Base-by-base conservation (phyloP, 305 asterid species). In the Fraxinus ornus region DNA sequence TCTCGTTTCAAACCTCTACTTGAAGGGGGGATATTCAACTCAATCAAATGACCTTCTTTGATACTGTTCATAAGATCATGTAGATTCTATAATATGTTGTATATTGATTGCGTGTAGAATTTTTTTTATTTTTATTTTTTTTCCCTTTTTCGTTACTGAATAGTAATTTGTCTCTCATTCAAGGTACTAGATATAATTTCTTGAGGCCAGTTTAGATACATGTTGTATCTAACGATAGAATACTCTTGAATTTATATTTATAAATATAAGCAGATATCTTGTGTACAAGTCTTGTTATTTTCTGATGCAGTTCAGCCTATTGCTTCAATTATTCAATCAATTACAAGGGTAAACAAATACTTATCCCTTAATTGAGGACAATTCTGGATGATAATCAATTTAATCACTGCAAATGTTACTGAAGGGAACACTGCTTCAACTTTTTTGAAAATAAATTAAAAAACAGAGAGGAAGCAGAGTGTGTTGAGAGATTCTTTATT, bases 1-100 rank as follows among this genome's bases (percentile, higher is more conserved):
- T 88, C 89, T 83, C 91, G 79, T 66, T 22, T 91, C 64, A 85
- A 86, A 75, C 79, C 94, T 52, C 84, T 77, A 24, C 83, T 85
- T 72, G 77, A 80, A 39, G 32, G 36, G 37, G 75, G 41, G 10
- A 73, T 57, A 47, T 13, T 47, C 30, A 37, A 62, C 32, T 39
- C 36, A n/a, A n/a, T 72, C 75, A 30, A 62, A 37, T 28, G 37
- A 5, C 41, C 19, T n/a, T 47, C 36, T 35, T 72, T 28, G 71
- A 19, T 24, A 0, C 13, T 62, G 28, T 3, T 41, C 49, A 41
- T 13, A 77, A 37, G 44, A 77, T n/a, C 62, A 28, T 80, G 71
- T 78, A 57, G 76, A 72, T 77, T 47, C 39, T 41, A 2, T 66
- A 4, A 68, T 79, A 8, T 47, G 24, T 15, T 79, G 78, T 84